Evolutionary conservation across 1,284 basidiomycete species (phyloP).

Genomic region (Flammula alnicola): DNA sequence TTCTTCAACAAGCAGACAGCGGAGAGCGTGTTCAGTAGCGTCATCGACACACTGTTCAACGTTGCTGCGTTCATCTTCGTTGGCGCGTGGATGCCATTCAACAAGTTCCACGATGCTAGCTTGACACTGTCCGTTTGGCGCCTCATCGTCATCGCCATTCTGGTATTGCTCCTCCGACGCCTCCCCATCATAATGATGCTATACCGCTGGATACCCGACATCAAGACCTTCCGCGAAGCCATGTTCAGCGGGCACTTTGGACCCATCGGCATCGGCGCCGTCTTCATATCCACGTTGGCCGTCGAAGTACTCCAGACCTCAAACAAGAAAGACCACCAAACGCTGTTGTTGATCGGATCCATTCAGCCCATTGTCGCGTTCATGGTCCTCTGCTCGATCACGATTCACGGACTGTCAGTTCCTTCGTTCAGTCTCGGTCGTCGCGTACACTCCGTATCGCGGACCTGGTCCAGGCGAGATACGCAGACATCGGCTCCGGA

Average conservation of each 20-base stretch:
- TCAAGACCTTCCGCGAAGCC: conserved; percentile 89
- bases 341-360: conserved; percentile 68
- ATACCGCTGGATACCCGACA: conserved; percentile 91
- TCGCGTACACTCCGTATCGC: conserved; percentile 86
- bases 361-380: conserved; percentile 93
- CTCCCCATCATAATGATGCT: conserved; percentile 84
- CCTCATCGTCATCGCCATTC: conserved; percentile 79
- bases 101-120: conserved; percentile 66
- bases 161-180: conserved; percentile 79
- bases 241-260: conserved; percentile 93
- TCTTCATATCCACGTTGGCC: conserved; percentile 92
- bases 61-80: conserved; percentile 90
- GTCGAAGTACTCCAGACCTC: conserved; percentile 65
- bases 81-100: conserved; percentile 94
- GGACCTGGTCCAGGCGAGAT: conserved; percentile 72
- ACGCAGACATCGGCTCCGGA: conserved; percentile 39
- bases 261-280: conserved; percentile 90
- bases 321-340: conserved; percentile 51
- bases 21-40: conserved; percentile 93
- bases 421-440: conserved; percentile 91
- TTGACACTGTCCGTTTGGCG: conserved; percentile 82
- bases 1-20: conserved; percentile 98
- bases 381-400: conserved; percentile 88
- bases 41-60: conserved; percentile 93
- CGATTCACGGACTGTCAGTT: conserved; percentile 90